Evolutionary conservation across 352 stramenopile genomes (phyloP).

Genomic region (Globisporangium cylindrosporum): DNA sequence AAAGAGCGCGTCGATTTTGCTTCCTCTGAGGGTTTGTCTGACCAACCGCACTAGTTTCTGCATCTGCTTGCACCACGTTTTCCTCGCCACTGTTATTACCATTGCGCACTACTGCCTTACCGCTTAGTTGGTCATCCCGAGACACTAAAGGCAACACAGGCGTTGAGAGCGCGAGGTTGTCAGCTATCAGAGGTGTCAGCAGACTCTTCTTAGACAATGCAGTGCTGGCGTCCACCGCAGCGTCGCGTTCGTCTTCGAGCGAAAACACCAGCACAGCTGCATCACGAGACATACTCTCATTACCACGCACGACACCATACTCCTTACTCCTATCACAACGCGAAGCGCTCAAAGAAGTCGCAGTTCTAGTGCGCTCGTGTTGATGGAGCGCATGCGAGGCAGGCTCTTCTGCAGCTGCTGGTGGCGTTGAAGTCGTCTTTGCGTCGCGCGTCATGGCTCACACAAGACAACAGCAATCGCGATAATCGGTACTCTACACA

Average conservation of each 20-base stretch:
- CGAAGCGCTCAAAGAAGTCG: not conserved
- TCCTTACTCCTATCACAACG: not conserved
- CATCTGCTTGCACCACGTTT: not conserved
- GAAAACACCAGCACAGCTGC: not conserved
- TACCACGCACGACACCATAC: not conserved
- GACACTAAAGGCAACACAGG: not conserved
- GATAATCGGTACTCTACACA: no score
- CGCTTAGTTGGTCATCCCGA: not conserved
- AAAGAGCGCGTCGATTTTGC: slow-evolving; percentile 9
- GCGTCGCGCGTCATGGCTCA: not conserved
- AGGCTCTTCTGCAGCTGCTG: not conserved
- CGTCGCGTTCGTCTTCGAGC: not conserved
- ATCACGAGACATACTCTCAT: not conserved
- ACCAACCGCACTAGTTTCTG: not conserved
- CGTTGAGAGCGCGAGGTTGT: not conserved
- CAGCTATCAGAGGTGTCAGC: not conserved
- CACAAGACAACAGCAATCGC: not conserved
- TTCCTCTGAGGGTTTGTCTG: not conserved
- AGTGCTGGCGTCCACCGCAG: not conserved
- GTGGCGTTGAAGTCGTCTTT: not conserved
- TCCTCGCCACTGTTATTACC: not conserved
- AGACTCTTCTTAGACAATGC: not conserved
- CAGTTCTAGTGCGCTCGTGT: not conserved
- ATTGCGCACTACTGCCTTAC: not conserved
- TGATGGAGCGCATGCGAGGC: not conserved